A percentile compares a stretch with the other conserved stretches of the same genome.
Conservation (phyloP, 2,329 filamentous ascomycete species). For the Fusarium pseudograminearum region DNA sequence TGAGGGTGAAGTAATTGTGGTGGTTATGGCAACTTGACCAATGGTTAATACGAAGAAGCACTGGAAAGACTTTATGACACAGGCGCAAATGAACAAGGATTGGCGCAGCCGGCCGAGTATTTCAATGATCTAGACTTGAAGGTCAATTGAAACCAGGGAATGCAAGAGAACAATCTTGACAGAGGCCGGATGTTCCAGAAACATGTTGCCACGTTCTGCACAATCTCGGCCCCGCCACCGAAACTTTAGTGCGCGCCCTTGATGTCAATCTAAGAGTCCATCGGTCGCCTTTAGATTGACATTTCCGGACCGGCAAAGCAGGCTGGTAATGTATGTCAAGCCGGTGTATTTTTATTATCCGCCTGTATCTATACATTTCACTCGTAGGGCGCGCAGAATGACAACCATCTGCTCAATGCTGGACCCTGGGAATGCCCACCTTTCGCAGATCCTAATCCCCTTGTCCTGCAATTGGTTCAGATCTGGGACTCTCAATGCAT, state of each 20-base stretch:
- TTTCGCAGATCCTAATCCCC: slow-evolving; percentile 35
- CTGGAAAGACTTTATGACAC: neutral
- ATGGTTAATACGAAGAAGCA: neutral
- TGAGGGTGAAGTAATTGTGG: neutral
- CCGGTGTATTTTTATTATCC: neutral
- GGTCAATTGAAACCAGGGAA: neutral
- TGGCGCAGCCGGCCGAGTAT: neutral
- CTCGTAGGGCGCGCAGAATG: slow-evolving; percentile 35
- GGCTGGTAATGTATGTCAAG: no score
- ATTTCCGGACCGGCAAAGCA: slow-evolving; percentile 1
- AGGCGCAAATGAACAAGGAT: neutral
- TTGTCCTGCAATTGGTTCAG: slow-evolving; percentile 37
- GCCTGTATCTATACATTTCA: slow-evolving; percentile 38
- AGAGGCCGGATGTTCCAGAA: slow-evolving; percentile 8
- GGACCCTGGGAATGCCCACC: slow-evolving; percentile 38
- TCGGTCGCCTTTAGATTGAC: neutral
- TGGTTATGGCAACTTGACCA: neutral
- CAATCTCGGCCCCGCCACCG: neutral
- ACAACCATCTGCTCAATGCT: slow-evolving; percentile 43
- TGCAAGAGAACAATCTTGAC: no score
- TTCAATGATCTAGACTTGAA: neutral
- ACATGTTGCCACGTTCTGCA: neutral
- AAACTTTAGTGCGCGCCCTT: slow-evolving; percentile 26
- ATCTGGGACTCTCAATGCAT: slow-evolving; percentile 28
- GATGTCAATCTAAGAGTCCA: slow-evolving; percentile 2